A percentile compares a stretch with the other conserved stretches of the same genome.
Evolutionary conservation across 768 basidiomycete species (phyloP).

Genomic region (Kwoniella europaea): DNA sequence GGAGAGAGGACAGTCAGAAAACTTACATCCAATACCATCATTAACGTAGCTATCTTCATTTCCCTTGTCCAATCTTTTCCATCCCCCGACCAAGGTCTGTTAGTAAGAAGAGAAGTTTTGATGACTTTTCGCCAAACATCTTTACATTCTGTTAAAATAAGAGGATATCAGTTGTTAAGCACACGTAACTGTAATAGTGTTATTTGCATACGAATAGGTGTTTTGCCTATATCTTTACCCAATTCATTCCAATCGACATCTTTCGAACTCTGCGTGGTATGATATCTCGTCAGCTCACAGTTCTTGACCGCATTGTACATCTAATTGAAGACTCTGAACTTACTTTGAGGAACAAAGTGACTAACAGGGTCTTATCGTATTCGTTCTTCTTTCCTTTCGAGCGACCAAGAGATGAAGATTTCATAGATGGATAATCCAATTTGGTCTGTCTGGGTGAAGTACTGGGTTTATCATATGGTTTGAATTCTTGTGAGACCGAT

Average conservation of each 20-base stretch:
- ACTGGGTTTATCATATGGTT: neutral
- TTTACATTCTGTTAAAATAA: constrained; percentile 30
- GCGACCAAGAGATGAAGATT: neutral
- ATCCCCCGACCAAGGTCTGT: constrained; percentile 28
- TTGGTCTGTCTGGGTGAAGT: neutral
- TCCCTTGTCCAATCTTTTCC: constrained; percentile 27
- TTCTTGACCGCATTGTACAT: neutral
- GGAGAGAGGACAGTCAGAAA: no score
- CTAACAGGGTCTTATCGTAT: constrained; percentile 22
- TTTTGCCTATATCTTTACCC: constrained; percentile 19
- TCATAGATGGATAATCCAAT: neutral
- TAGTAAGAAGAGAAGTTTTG: constrained; percentile 20
- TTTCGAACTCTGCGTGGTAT: constrained; percentile 23
- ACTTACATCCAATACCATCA: constrained; percentile 33
- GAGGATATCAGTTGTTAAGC: neutral
- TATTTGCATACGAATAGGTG: constrained; percentile 25
- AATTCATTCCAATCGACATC: constrained; percentile 31
- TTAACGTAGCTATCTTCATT: constrained; percentile 29
- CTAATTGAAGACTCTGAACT: constrained; percentile 2
- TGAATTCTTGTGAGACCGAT: neutral
- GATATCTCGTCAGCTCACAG: constrained; percentile 20
- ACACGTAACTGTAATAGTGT: neutral
- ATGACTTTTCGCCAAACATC: constrained; percentile 46
- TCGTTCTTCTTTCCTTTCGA: constrained; percentile 9
- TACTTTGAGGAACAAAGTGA: constrained; percentile 24